These are phyloP conservation scores for Sporothrix euskadiensis DNA, from an alignment of 2,329 filamentous ascomycete genomes.

Conservation along the genomic window DNA sequence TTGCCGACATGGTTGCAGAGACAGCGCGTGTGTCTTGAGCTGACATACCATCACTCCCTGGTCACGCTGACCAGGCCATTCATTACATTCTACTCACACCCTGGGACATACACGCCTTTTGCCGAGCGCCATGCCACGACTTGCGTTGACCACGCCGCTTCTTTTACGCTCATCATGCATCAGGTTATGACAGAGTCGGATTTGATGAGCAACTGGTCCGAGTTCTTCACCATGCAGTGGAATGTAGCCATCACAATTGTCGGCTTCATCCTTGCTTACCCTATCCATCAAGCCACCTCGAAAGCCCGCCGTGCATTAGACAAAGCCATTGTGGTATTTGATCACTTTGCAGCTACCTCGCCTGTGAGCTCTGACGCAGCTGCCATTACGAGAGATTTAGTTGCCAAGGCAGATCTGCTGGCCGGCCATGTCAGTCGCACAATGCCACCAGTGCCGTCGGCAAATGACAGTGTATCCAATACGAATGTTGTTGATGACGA, in stretches of 20 bases:
- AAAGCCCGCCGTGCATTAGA: neutral
- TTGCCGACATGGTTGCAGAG: conserved; percentile 33
- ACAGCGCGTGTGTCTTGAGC: conserved; percentile 40
- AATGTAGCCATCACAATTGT: neutral
- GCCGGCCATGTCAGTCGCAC: neutral
- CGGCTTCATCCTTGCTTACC: neutral
- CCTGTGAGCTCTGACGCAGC: neutral
- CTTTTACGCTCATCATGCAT: neutral
- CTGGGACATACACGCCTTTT: neutral
- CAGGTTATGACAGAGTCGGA: neutral
- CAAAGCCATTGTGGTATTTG: conserved; percentile 4
- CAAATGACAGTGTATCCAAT: neutral
- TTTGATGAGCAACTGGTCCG: neutral
- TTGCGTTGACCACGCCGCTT: neutral
- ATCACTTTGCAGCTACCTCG: neutral
- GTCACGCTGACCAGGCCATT: conserved; percentile 37
- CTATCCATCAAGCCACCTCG: neutral
- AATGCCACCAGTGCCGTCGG: neutral
- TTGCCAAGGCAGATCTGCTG: neutral
- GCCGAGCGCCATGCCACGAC: neutral
- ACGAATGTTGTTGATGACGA: neutral
- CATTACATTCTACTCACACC: conserved; percentile 1
- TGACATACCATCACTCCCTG: conserved; percentile 38
- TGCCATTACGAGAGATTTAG: neutral
- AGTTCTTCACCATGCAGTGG: conserved; percentile 6